Percentiles rank a stretch among this genome's conserved stretches.
phyloP scores from a whole-genome alignment of 2,329 filamentous ascomycete species.

The Aspergillus brasiliensis region DNA sequence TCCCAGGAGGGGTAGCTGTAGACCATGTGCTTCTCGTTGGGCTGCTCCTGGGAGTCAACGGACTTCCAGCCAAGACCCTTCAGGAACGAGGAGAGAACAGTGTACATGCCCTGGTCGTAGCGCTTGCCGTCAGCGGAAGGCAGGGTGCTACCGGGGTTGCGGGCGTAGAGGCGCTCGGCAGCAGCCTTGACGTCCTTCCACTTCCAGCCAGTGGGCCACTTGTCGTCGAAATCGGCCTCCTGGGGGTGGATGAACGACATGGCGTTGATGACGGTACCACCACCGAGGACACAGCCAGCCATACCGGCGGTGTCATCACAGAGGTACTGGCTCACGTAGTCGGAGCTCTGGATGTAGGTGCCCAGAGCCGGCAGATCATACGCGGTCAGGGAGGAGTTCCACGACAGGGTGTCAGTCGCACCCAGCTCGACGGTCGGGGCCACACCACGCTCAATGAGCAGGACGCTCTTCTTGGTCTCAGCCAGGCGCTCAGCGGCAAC shows the following conservation, averaged over 20 bases:
- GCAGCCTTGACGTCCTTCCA: constrained; percentile 62
- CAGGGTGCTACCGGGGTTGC: constrained; percentile 68
- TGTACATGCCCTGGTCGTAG: constrained; percentile 66
- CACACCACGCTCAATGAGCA: constrained; percentile 23
- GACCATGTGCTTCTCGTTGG: constrained; percentile 65
- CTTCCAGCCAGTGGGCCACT: constrained; percentile 72
- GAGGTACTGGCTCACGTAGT: constrained; percentile 20
- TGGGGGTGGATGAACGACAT: constrained; percentile 45
- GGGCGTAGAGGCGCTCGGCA: constrained; percentile 62
- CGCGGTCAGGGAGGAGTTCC: constrained; percentile 21
- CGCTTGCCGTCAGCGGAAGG: constrained; percentile 67
- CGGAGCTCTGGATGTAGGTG: constrained; percentile 15
- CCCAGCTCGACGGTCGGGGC: constrained; percentile 18
- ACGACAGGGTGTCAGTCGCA: constrained; percentile 19
- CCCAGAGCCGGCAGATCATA: constrained; percentile 23
- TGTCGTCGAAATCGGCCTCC: constrained; percentile 67
- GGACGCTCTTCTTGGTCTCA: constrained; percentile 22
- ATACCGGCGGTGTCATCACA: constrained; percentile 22
- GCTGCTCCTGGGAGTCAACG: constrained; percentile 60
- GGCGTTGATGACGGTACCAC: constrained; percentile 23
- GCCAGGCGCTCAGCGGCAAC: constrained; percentile 23
- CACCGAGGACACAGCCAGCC: constrained; percentile 24
- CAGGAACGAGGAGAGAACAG: constrained; percentile 62
- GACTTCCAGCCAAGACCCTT: constrained; percentile 62
- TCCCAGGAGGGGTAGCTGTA: constrained; percentile 67